Evolutionary conservation across 352 stramenopile species (phyloP).

Genomic region (Pythium sp.): DNA sequence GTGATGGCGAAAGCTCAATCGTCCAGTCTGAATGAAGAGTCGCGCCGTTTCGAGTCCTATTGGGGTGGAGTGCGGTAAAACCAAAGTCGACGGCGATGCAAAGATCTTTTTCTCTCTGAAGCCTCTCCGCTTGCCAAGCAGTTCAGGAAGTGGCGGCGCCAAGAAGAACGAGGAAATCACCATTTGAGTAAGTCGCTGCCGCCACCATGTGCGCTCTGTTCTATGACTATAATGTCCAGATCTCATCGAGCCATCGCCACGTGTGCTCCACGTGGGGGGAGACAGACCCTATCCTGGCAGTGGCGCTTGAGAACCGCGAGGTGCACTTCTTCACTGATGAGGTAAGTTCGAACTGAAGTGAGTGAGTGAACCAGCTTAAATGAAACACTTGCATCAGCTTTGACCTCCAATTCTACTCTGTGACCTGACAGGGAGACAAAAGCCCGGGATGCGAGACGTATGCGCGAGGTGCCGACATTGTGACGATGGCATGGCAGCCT

Average conservation of each 20-base stretch:
- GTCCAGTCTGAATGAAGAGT: slow-evolving; percentile 1
- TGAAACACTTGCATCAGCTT: too few species aligned
- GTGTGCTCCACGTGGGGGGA: slow-evolving; percentile 83
- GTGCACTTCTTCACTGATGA: slow-evolving; percentile 91
- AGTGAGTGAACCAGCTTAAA: too few species aligned
- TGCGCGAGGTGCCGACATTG: slow-evolving; percentile 61
- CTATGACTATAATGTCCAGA: slow-evolving; percentile 80
- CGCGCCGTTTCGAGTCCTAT: slow-evolving; percentile 3
- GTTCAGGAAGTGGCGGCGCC: not conserved
- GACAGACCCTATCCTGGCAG: slow-evolving; percentile 75
- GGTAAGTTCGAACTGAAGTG: slow-evolving; percentile 24
- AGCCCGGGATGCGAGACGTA: slow-evolving; percentile 50
- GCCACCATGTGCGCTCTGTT: slow-evolving; percentile 52
- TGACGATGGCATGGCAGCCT: slow-evolving; percentile 88
- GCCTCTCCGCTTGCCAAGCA: not conserved
- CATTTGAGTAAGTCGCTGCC: not conserved
- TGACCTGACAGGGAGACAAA: slow-evolving; percentile 57
- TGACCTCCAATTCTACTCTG: not conserved
- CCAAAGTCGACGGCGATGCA: not conserved
- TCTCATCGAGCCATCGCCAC: slow-evolving; percentile 62
- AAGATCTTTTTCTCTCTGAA: not conserved
- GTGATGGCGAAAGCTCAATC: not conserved
- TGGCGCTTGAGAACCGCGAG: slow-evolving; percentile 78
- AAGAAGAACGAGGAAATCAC: not conserved
- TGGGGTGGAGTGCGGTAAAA: not conserved